These are phyloP conservation scores for Trichoderma arundinaceum DNA, from an alignment of 2,329 filamentous ascomycete species.

Conservation along the genomic window DNA sequence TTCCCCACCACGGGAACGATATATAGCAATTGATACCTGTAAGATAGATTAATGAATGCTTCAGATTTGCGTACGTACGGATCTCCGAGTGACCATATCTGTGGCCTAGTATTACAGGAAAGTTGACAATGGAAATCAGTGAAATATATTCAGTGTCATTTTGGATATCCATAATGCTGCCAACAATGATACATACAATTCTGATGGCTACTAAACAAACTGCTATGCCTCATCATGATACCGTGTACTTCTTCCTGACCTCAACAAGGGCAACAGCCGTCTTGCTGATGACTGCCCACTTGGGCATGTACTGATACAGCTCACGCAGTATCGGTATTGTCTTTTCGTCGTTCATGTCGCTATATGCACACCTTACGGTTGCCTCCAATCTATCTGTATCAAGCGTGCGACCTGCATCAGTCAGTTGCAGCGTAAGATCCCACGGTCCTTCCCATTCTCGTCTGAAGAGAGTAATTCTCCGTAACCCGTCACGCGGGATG, in stretches of 20 bases:
- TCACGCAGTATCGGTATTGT: slow-evolving; percentile 86
- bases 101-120: not conserved
- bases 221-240: not conserved
- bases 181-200: not conserved
- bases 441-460: slow-evolving; percentile 78
- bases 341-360: slow-evolving; percentile 75
- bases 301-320: slow-evolving; percentile 73
- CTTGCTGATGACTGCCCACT: slow-evolving; percentile 82
- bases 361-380: slow-evolving; percentile 80
- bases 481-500: slow-evolving; percentile 66
- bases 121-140: not conserved
- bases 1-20: too few relatives aligned
- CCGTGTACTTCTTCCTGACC: slow-evolving; percentile 69
- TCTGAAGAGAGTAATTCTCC: slow-evolving; percentile 79
- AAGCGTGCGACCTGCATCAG: slow-evolving; percentile 34
- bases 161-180: not conserved
- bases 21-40: not conserved
- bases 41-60: not conserved
- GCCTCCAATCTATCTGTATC: slow-evolving; percentile 57
- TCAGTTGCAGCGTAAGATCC: slow-evolving; percentile 59
- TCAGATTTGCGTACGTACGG: not conserved
- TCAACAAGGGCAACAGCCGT: slow-evolving; percentile 79
- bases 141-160: not conserved
- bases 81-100: not conserved
- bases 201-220: not conserved